Evolutionary conservation across 345 rosid species (phyloP).

Genomic region (Lepidium aucheri): DNA sequence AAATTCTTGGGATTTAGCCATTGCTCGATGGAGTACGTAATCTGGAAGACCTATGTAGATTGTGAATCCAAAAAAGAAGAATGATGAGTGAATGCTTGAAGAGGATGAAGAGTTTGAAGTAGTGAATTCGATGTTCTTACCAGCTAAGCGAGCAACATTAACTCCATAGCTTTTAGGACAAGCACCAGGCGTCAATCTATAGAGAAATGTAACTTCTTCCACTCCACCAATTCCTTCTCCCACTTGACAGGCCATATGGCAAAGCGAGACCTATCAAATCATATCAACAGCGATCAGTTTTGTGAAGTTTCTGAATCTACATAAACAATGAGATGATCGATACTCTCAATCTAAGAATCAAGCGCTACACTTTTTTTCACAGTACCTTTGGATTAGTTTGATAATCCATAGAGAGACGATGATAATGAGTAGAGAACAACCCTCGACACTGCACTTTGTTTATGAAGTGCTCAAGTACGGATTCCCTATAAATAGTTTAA

Average conservation of each 20-base stretch:
- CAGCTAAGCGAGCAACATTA: conserved; percentile 94
- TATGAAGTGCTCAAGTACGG: conserved; percentile 87
- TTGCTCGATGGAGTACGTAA: conserved; percentile 54
- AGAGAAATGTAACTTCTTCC: conserved; percentile 88
- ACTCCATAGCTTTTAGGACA: conserved; percentile 99
- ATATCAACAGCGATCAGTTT: background rate
- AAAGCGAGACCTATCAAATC: conserved; percentile 63
- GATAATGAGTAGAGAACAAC: conserved; percentile 95
- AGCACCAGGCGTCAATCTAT: conserved; percentile 68
- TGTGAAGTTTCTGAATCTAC: background rate
- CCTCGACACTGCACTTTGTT: conserved; percentile 75
- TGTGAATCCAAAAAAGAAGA: background rate
- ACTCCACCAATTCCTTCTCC: conserved; percentile 57
- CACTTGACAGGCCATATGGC: conserved; percentile 89
- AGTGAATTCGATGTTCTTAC: conserved; percentile 28
- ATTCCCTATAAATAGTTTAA: conserved; percentile 41
- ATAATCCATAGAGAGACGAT: conserved; percentile 71
- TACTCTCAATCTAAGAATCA: background rate
- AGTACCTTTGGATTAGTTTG: conserved; percentile 48
- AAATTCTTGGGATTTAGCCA: conserved; percentile 59
- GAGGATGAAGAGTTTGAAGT: background rate
- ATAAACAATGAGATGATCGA: background rate
- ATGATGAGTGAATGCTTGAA: conserved; percentile 1
- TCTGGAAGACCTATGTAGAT: conserved; percentile 65
- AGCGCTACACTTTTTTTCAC: background rate